phyloP scores from a whole-genome alignment of 164 flowering plant genomes.

The Litsea cubeba region DNA sequence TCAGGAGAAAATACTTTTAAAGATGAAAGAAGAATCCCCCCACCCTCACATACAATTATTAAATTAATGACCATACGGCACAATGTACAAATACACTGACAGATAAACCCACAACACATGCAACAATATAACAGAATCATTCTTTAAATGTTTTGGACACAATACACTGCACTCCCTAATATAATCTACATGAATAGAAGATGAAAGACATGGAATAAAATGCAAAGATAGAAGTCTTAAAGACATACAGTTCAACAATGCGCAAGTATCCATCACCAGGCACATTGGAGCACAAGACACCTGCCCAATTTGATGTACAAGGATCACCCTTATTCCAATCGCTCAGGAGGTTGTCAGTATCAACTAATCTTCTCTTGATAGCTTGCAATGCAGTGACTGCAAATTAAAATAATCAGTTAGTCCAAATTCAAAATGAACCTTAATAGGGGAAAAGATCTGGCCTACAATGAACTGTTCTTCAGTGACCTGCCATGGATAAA shows the following conservation, averaged over 20 bases:
- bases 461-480: neutral
- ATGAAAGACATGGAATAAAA: no score
- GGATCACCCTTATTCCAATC: conserved; percentile 76
- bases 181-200: no score
- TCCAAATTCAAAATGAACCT: neutral
- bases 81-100: no score
- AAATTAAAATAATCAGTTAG: conserved; percentile 8
- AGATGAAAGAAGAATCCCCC: no score
- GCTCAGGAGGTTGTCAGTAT: conserved; percentile 40
- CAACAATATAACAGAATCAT: no score
- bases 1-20: no score
- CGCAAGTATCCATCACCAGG: conserved; percentile 64
- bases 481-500: neutral
- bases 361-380: conserved; percentile 44
- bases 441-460: neutral
- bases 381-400: conserved; percentile 57
- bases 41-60: no score
- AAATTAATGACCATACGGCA: no score
- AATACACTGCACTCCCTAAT: no score
- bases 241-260: conserved; percentile 59
- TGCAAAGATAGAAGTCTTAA: neutral
- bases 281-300: conserved; percentile 59
- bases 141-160: no score
- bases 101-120: no score
- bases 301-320: conserved; percentile 73